phyloP scores from a whole-genome alignment of 164 flowering plant genomes.

The Saururus chinensis region DNA sequence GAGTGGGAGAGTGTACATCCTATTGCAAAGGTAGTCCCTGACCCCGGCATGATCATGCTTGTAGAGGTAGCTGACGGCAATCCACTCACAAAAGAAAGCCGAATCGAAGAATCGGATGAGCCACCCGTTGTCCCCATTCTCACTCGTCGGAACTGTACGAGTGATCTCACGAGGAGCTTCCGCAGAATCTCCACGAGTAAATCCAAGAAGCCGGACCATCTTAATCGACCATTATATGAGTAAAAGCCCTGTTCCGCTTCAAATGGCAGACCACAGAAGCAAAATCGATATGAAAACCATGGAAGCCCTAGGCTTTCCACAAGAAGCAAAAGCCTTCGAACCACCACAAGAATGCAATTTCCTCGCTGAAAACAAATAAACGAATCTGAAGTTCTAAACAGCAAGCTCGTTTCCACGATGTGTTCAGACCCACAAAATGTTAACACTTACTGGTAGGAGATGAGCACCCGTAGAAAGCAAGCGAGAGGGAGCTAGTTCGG shows the following conservation, averaged over 20 bases:
- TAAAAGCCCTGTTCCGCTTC: neutral
- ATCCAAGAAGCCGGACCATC: slow-evolving; percentile 80
- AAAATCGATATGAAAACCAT: neutral
- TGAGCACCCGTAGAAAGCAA: neutral
- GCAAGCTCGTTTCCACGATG: neutral
- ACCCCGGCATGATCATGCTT: slow-evolving; percentile 95
- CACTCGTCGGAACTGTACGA: slow-evolving; percentile 34
- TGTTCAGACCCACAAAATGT: no score
- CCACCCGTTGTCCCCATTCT: slow-evolving; percentile 80
- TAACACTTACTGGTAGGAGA: neutral
- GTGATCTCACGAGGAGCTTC: slow-evolving; percentile 77
- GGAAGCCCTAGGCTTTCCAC: neutral
- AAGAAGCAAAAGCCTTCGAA: neutral
- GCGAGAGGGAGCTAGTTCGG: neutral
- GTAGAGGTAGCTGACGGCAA: slow-evolving; percentile 94
- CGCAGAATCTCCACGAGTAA: slow-evolving; percentile 39
- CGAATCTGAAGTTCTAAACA: neutral
- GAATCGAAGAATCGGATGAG: slow-evolving; percentile 93
- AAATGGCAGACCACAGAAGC: neutral
- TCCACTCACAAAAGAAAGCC: slow-evolving; percentile 98
- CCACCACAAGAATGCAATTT: neutral
- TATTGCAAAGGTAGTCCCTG: slow-evolving; percentile 83
- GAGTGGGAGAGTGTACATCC: slow-evolving; percentile 92
- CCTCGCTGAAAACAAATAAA: neutral
- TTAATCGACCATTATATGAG: slow-evolving; percentile 3